Evolutionary conservation across 2,329 filamentous ascomycete genomes (phyloP).

Genomic region (Penicillium sp.): DNA sequence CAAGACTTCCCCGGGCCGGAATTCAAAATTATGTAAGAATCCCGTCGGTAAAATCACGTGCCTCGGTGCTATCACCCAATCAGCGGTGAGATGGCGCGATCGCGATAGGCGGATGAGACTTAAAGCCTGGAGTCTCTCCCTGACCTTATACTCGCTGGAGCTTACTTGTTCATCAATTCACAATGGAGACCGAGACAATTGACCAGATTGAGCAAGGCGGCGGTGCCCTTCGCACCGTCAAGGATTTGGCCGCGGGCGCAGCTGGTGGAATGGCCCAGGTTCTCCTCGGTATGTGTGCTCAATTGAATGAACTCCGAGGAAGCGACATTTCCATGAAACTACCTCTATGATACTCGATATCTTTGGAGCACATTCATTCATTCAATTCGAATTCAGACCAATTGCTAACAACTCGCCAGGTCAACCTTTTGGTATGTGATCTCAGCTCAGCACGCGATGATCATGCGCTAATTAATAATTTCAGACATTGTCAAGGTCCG

Average conservation of each 20-base stretch:
- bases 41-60: slow-evolving; percentile 31
- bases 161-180: slow-evolving; percentile 4
- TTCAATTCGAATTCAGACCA: not conserved
- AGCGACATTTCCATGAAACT: slow-evolving; percentile 5
- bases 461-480: slow-evolving; percentile 18
- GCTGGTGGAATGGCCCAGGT: slow-evolving; percentile 93
- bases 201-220: slow-evolving; percentile 41
- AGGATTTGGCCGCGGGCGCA: slow-evolving; percentile 89
- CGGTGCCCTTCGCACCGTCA: slow-evolving; percentile 64
- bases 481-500: slow-evolving; percentile 95
- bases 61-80: slow-evolving; percentile 36
- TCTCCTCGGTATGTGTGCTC: slow-evolving; percentile 70
- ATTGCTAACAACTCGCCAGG: slow-evolving; percentile 47
- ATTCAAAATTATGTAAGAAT: slow-evolving; percentile 8
- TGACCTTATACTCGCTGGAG: slow-evolving; percentile 2
- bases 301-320: slow-evolving; percentile 1
- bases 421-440: slow-evolving; percentile 63
- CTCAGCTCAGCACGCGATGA: not conserved
- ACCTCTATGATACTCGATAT: not conserved
- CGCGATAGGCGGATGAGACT: slow-evolving; percentile 16
- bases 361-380: not conserved
- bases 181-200: slow-evolving; percentile 38
- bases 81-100: slow-evolving; percentile 28
- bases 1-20: not conserved
- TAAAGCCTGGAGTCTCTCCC: slow-evolving; percentile 14